Conservation (phyloP, 495 filamentous ascomycete species). For the Evernia prunastri region DNA sequence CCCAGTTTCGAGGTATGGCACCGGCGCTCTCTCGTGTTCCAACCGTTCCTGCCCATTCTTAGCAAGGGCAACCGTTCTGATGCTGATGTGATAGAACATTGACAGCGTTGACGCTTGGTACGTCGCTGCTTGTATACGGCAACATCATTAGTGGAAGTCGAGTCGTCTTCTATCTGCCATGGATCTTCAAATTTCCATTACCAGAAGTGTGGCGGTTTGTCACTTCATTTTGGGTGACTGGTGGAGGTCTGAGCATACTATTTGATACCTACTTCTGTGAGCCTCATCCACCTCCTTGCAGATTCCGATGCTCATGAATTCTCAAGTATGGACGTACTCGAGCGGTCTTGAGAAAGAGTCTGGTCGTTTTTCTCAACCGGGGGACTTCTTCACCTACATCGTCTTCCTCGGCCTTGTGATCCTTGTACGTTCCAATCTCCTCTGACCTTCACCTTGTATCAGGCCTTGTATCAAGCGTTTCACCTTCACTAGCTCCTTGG, state of each 20-base stretch:
- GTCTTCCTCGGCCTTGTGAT: slow-evolving; percentile 54
- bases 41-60: background rate
- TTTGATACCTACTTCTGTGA: slow-evolving; percentile 80
- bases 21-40: background rate
- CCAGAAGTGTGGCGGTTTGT: slow-evolving; percentile 65
- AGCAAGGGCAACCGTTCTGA: slow-evolving; percentile 29
- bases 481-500: slow-evolving; percentile 20
- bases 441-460: slow-evolving; percentile 12
- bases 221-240: slow-evolving; percentile 67
- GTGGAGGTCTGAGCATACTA: slow-evolving; percentile 55
- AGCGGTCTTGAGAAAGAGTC: slow-evolving; percentile 55
- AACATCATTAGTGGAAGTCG: slow-evolving; percentile 47
- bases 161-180: slow-evolving; percentile 51
- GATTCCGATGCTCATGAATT: slow-evolving; percentile 30
- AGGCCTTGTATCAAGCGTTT: no score
- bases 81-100: slow-evolving; percentile 56
- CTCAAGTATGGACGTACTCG: slow-evolving; percentile 58
- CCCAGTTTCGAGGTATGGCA: slow-evolving; percentile 59
- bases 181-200: slow-evolving; percentile 51
- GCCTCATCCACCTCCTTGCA: slow-evolving; percentile 27
- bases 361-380: slow-evolving; percentile 53
- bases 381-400: slow-evolving; percentile 62
- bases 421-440: slow-evolving; percentile 46
- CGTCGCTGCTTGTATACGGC: slow-evolving; percentile 57
- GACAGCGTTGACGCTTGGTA: slow-evolving; percentile 57